Evolutionary conservation across 495 filamentous ascomycete species (phyloP).

Genomic region (Parmelia sp.): DNA sequence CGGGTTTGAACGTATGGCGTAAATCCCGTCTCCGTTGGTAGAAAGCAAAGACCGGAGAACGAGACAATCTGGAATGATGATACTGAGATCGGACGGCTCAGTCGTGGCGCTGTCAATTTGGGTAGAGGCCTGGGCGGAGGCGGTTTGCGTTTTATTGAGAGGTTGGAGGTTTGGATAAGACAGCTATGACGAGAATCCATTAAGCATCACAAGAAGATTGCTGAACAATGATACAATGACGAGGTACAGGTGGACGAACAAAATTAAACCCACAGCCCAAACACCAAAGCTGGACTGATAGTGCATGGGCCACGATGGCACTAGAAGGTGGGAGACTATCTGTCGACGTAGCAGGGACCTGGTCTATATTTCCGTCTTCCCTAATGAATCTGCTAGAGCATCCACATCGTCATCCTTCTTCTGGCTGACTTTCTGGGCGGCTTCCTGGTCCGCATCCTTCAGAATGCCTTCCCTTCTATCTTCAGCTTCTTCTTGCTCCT

Average conservation of each 20-base stretch:
- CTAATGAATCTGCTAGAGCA: constrained; percentile 65
- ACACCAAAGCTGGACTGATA: not conserved
- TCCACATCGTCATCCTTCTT: constrained; percentile 75
- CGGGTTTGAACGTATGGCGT: not conserved
- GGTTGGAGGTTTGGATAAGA: not conserved
- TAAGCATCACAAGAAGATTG: not conserved
- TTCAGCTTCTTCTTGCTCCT: constrained; percentile 28
- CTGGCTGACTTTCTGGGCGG: constrained; percentile 66
- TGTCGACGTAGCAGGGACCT: not conserved
- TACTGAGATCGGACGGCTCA: not conserved
- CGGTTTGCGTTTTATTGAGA: not conserved
- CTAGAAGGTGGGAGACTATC: not conserved
- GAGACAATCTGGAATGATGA: not conserved
- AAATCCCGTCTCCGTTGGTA: not conserved
- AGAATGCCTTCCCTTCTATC: constrained; percentile 44
- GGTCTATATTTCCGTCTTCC: constrained; percentile 49
- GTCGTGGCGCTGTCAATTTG: not conserved
- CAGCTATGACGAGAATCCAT: not conserved
- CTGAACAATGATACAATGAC: not conserved
- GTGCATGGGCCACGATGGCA: not conserved
- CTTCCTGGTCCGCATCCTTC: constrained; percentile 64
- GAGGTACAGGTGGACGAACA: not conserved
- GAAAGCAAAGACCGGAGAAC: not conserved
- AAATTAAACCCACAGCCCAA: not conserved
- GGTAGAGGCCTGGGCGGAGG: not conserved